Conservation (phyloP, 495 filamentous ascomycete species). For the Endocarpon pusillum region DNA sequence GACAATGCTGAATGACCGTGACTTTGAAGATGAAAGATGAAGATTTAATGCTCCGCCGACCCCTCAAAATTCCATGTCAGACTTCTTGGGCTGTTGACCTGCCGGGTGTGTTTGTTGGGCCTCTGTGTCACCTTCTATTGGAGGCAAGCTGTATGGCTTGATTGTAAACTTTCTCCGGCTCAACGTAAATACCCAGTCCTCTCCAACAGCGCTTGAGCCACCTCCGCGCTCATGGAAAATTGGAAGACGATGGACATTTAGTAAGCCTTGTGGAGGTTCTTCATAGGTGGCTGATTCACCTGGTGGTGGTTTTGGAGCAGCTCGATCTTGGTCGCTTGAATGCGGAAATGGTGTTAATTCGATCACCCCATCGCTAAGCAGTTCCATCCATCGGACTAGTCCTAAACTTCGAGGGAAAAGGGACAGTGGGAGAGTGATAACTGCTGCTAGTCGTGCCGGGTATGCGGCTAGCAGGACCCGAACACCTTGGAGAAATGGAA, state of each 20-base stretch:
- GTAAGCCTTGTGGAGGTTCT: conserved; percentile 70
- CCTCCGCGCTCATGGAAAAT: conserved; percentile 78
- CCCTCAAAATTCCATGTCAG: conserved; percentile 55
- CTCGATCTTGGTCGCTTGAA: conserved; percentile 36
- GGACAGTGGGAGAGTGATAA: conserved; percentile 64
- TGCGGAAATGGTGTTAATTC: conserved; percentile 78
- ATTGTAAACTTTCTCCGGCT: conserved; percentile 73
- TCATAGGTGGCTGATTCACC: conserved; percentile 37
- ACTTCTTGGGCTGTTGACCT: conserved; percentile 37
- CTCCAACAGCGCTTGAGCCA: conserved; percentile 46
- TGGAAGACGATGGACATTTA: conserved; percentile 68
- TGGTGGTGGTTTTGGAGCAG: conserved; percentile 21
- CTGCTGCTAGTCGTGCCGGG: conserved; percentile 45
- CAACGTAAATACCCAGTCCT: conserved; percentile 79
- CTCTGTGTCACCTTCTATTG: conserved; percentile 62
- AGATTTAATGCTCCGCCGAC: neutral
- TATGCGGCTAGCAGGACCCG: conserved; percentile 55
- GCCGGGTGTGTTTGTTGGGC: conserved; percentile 38
- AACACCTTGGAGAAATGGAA: conserved; percentile 72
- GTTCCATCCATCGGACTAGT: conserved; percentile 73
- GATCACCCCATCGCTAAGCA: conserved; percentile 70
- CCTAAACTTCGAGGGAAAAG: conserved; percentile 66
- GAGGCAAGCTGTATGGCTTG: conserved; percentile 77
- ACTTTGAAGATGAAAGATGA: conserved; percentile 24
- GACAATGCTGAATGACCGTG: conserved; percentile 35